Evolutionary conservation across 1,139 yeast genomes (phyloP).

Genomic region (Debaryomycetaceae sp.): DNA sequence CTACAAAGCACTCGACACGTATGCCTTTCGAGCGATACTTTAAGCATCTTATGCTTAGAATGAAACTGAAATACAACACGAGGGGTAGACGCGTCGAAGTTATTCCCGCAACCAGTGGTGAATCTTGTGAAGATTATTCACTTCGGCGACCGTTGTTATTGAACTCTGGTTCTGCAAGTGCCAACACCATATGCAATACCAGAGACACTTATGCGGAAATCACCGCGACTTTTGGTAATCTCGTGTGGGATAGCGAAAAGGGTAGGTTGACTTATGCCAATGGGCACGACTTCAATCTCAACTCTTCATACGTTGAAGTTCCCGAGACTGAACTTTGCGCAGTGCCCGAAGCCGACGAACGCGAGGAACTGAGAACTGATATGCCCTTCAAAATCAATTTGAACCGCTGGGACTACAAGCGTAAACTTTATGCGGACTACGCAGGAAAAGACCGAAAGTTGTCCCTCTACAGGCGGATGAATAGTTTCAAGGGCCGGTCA

Average conservation of each 20-base stretch:
- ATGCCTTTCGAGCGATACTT: background rate
- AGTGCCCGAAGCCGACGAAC: no score
- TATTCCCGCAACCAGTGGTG: background rate
- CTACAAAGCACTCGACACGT: no score
- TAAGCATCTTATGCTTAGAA: background rate
- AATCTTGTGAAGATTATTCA: background rate
- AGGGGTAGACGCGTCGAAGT: background rate
- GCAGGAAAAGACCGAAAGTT: no score
- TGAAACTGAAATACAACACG: background rate
- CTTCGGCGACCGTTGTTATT: no score
- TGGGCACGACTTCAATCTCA: background rate
- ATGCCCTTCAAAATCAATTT: no score
- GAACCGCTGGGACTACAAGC: no score
- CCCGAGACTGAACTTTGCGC: no score
- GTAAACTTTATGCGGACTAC: no score
- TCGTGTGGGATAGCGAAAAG: background rate
- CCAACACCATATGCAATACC: background rate
- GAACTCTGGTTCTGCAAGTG: background rate
- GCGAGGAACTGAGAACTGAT: no score
- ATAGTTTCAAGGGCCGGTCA: no score
- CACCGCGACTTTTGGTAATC: background rate
- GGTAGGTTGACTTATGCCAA: conserved; percentile 1
- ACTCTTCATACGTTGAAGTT: no score
- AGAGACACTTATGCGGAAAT: background rate
- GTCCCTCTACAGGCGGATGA: no score